A percentile compares a stretch with the other conserved stretches of the same genome.
phyloP scores from a whole-genome alignment of 495 filamentous ascomycete genomes.

The Aspergillus wentii region DNA sequence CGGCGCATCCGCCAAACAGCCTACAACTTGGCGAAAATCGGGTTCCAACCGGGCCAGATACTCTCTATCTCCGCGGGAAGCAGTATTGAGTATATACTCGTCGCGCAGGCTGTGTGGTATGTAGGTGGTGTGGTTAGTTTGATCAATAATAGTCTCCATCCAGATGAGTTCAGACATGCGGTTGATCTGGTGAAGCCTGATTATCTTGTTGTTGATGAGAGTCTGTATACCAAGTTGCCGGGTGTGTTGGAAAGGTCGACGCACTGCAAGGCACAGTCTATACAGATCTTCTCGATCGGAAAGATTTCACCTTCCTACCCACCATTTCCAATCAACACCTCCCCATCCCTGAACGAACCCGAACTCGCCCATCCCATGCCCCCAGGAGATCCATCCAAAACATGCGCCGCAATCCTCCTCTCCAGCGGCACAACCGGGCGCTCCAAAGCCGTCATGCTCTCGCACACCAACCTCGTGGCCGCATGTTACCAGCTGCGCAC shows the following conservation, averaged over 20 bases:
- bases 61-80: not conserved
- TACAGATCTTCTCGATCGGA: not conserved
- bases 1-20: not conserved
- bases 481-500: conserved; percentile 4
- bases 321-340: not conserved
- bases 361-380: not conserved
- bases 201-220: conserved; percentile 36
- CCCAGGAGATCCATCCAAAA: not conserved
- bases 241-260: not conserved
- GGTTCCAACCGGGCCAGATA: not conserved
- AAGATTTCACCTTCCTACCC: too few relatives aligned
- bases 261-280: not conserved
- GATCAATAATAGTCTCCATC: conserved; percentile 73
- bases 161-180: conserved; percentile 66
- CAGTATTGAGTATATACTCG: conserved; percentile 15
- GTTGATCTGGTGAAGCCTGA: conserved; percentile 61
- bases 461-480: conserved; percentile 66
- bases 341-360: not conserved
- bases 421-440: conserved; percentile 74
- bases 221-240: not conserved
- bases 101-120: conserved; percentile 71
- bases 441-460: conserved; percentile 79
- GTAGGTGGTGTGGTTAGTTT: conserved; percentile 67
- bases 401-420: conserved; percentile 26
- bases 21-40: not conserved